phyloP scores from a whole-genome alignment of 106 monocot species.

The Allium sativum region DNA sequence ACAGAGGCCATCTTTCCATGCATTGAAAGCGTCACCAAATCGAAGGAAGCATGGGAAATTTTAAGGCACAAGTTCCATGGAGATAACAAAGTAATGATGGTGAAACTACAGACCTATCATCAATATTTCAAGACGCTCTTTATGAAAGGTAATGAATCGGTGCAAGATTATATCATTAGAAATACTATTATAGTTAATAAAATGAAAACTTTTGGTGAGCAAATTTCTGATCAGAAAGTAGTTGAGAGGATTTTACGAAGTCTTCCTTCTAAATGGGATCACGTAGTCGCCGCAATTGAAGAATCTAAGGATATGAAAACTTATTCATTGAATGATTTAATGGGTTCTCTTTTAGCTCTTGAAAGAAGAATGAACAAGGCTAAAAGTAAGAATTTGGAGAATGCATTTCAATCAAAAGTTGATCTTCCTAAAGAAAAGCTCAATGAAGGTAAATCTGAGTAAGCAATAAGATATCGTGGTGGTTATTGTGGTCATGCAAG shows the following conservation, averaged over 20 bases:
- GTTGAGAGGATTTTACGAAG: slow-evolving; percentile 3
- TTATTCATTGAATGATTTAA: no score
- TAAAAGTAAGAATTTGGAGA: not conserved
- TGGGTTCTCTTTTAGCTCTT: not conserved
- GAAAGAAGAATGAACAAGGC: not conserved
- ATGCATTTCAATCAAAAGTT: not conserved
- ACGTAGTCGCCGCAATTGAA: not conserved
- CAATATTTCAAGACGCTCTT: not conserved
- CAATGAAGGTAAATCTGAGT: not conserved
- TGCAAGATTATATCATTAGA: not conserved
- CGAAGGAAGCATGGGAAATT: no score
- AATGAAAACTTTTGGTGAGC: not conserved
- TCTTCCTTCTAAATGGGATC: not conserved
- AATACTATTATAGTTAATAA: not conserved
- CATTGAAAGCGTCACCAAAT: no score
- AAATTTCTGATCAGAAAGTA: not conserved
- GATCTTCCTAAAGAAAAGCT: not conserved
- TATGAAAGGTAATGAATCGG: not conserved
- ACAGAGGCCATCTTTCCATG: no score
- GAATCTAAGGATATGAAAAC: slow-evolving; percentile 1
- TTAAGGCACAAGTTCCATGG: no score
- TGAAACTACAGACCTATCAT: no score
- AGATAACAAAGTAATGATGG: no score
- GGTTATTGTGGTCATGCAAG: not conserved
- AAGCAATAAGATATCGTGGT: not conserved